A percentile compares a stretch with the other conserved stretches of the same genome.
Conservation (phyloP, 257 asterid species). For the Salvia miltiorrhiza region DNA sequence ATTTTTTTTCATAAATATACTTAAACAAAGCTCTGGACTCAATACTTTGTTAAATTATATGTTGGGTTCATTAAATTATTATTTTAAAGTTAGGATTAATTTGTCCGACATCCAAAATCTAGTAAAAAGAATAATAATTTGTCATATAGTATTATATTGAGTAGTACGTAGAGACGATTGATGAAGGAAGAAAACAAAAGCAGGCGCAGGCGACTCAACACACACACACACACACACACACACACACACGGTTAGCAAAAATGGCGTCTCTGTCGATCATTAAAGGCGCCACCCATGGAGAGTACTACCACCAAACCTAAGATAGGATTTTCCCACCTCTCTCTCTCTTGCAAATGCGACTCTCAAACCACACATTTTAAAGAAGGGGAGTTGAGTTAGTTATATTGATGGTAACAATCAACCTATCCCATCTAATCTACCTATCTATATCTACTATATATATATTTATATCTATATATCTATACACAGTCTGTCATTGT, state of each 20-base stretch:
- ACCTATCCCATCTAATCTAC: constrained; percentile 16
- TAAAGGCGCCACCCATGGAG: constrained; percentile 20
- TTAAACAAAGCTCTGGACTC: too few relatives aligned
- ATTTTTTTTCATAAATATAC: too few relatives aligned
- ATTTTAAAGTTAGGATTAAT: too few relatives aligned
- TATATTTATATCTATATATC: neutral
- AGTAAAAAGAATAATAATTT: too few relatives aligned
- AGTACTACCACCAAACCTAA: constrained; percentile 36
- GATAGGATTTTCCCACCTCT: constrained; percentile 14
- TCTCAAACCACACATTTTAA: neutral
- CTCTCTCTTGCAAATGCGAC: constrained; percentile 8
- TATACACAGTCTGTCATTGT: constrained; percentile 42
- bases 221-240: neutral
- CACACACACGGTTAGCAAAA: neutral
- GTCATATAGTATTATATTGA: too few relatives aligned
- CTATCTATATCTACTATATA: neutral
- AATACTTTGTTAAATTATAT: too few relatives aligned
- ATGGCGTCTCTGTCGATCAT: constrained; percentile 19
- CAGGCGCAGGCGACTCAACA: too few relatives aligned
- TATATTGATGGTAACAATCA: constrained; percentile 29
- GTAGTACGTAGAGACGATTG: too few relatives aligned
- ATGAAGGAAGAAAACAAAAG: neutral
- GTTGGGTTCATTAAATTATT: too few relatives aligned
- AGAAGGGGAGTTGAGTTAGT: constrained; percentile 18
- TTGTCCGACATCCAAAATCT: too few relatives aligned